These are phyloP conservation scores for Salix dunnii DNA, from an alignment of 345 rosid genomes.

Conservation along the genomic window DNA sequence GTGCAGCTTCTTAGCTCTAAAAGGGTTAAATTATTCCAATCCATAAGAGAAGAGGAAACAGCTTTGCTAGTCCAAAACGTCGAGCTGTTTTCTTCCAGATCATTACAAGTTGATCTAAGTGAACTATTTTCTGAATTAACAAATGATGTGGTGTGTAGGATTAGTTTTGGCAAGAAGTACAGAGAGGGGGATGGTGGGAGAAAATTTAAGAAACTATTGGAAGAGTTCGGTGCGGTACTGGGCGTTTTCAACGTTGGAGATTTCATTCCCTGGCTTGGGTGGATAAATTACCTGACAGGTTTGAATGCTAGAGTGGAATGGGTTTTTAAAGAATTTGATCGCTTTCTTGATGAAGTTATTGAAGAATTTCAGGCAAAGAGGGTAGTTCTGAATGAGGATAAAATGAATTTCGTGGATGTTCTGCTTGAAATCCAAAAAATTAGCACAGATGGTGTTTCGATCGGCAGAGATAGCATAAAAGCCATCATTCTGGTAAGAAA, in stretches of 20 bases:
- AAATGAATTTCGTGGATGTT: constrained; percentile 31
- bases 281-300: constrained; percentile 36
- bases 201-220: constrained; percentile 29
- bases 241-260: constrained; percentile 42
- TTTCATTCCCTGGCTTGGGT: constrained; percentile 51
- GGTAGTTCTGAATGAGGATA: not conserved
- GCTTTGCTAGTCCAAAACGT: constrained; percentile 25
- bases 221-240: constrained; percentile 24
- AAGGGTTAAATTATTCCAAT: constrained; percentile 40
- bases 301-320: constrained; percentile 21
- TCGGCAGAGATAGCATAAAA: constrained; percentile 20
- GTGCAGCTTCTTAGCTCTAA: constrained; percentile 47
- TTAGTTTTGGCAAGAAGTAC: constrained; percentile 50
- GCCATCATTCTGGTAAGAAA: constrained; percentile 33
- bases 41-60: constrained; percentile 46
- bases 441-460: not conserved
- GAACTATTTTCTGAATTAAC: constrained; percentile 23
- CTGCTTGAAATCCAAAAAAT: constrained; percentile 25
- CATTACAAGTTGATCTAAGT: constrained; percentile 36
- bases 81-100: constrained; percentile 6
- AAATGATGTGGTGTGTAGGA: constrained; percentile 45
- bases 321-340: constrained; percentile 24
- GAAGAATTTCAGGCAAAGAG: constrained; percentile 10
- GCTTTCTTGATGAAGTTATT: constrained; percentile 22
- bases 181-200: constrained; percentile 24